Percentiles rank a stretch among this genome's conserved stretches.
These are phyloP conservation scores for Plasmodium malariae DNA, from an alignment of 169 alveolate genomes.

Conservation along the genomic window DNA sequence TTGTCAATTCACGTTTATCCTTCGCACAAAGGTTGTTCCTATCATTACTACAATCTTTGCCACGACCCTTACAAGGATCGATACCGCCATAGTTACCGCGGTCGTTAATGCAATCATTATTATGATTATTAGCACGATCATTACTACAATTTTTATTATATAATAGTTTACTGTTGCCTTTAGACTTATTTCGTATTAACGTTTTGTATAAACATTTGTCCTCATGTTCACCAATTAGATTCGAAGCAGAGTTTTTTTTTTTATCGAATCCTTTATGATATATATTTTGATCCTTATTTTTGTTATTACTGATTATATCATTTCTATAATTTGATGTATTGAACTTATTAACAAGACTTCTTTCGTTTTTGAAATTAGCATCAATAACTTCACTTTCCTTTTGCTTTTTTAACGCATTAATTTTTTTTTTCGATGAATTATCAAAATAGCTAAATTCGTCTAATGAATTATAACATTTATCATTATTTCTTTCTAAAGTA, in stretches of 20 bases:
- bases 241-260: background rate
- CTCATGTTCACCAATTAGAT: background rate
- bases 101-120: too few species aligned
- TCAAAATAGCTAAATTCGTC: constrained; percentile 4
- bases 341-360: constrained; percentile 8
- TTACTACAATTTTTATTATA: background rate
- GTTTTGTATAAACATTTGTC: background rate
- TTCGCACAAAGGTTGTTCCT: background rate
- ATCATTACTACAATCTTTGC: constrained; percentile 2
- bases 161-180: background rate
- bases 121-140: background rate
- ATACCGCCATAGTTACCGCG: too few species aligned
- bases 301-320: background rate
- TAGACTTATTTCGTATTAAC: background rate
- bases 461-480: background rate
- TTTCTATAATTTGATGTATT: background rate
- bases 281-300: background rate
- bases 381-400: constrained; percentile 8
- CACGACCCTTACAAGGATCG: too few species aligned
- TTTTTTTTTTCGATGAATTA: constrained; percentile 4
- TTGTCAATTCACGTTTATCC: constrained; percentile 5
- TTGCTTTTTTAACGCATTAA: background rate
- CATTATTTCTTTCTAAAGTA: constrained; percentile 30
- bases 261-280: background rate
- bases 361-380: constrained; percentile 4